These are phyloP conservation scores for Colletotrichum navitas DNA, from an alignment of 2,329 filamentous ascomycete genomes.

Conservation along the genomic window DNA sequence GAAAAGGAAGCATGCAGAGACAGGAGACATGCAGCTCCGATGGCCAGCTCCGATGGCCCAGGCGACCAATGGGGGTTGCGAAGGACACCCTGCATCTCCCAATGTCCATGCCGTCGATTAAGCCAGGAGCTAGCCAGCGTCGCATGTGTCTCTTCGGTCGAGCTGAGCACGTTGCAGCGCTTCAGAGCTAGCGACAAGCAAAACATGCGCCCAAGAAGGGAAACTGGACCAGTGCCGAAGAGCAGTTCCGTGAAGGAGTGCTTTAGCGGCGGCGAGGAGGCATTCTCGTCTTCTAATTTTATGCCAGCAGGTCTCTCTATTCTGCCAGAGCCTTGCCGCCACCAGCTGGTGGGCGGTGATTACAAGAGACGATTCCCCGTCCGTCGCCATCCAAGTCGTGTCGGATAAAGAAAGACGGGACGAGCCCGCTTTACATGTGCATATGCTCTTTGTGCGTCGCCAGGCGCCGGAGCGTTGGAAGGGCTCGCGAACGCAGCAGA, in stretches of 20 bases:
- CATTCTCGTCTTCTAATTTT: neutral
- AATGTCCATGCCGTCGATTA: conserved; percentile 15
- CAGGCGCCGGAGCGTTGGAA: conserved; percentile 6
- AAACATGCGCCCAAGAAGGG: neutral
- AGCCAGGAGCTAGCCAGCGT: conserved; percentile 16
- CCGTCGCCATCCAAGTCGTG: neutral
- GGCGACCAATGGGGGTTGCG: conserved; percentile 22
- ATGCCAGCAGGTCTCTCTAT: neutral
- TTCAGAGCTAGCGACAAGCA: conserved; percentile 3
- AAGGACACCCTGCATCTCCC: conserved; percentile 6
- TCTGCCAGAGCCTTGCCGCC: conserved; percentile 1
- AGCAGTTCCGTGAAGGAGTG: conserved; percentile 2
- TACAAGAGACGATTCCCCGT: conserved; percentile 18
- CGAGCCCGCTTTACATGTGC: conserved; percentile 35
- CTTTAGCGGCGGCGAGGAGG: conserved; percentile 2
- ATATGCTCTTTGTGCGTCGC: conserved; percentile 32
- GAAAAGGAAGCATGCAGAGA: conserved; percentile 39
- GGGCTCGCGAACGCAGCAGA: conserved; percentile 17
- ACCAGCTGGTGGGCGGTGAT: conserved; percentile 1
- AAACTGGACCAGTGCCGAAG: conserved; percentile 1
- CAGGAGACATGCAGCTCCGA: conserved; percentile 34
- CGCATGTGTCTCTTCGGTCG: conserved; percentile 8
- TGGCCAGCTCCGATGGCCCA: conserved; percentile 19
- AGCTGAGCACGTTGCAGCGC: conserved; percentile 8
- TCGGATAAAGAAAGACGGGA: conserved; percentile 28